These are phyloP conservation scores for Piromyces finnis DNA, from an alignment of 192 early-diverging fungal genomes.

Conservation along the genomic window DNA sequence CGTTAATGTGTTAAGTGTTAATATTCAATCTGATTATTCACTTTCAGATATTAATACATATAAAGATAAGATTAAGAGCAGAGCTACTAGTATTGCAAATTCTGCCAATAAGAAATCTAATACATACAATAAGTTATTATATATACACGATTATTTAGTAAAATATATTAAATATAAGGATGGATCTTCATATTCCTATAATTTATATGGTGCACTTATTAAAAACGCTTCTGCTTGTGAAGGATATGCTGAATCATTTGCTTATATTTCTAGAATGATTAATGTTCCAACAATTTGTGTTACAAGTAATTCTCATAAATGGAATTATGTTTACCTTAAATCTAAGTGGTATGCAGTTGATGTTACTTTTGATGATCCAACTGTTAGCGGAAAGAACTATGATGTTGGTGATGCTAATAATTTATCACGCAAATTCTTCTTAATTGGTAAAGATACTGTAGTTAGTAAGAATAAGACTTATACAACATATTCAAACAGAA, in stretches of 20 bases:
- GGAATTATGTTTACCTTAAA: neutral
- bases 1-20: neutral
- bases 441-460: neutral
- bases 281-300: neutral
- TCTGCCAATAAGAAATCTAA: neutral
- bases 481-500: neutral
- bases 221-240: neutral
- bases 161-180: neutral
- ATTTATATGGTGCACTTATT: neutral
- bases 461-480: neutral
- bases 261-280: neutral
- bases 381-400: neutral
- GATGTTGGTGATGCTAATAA: neutral
- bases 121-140: neutral
- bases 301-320: neutral
- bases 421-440: neutral
- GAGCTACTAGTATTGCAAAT: neutral
- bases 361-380: neutral
- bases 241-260: neutral
- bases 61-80: neutral
- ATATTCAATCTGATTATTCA: neutral
- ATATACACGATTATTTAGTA: neutral
- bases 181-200: neutral
- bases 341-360: neutral
- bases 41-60: neutral